A percentile compares a stretch with the other conserved stretches of the same genome.
Conservation (phyloP, 305 asterid species). For the Salvia sclarea region DNA sequence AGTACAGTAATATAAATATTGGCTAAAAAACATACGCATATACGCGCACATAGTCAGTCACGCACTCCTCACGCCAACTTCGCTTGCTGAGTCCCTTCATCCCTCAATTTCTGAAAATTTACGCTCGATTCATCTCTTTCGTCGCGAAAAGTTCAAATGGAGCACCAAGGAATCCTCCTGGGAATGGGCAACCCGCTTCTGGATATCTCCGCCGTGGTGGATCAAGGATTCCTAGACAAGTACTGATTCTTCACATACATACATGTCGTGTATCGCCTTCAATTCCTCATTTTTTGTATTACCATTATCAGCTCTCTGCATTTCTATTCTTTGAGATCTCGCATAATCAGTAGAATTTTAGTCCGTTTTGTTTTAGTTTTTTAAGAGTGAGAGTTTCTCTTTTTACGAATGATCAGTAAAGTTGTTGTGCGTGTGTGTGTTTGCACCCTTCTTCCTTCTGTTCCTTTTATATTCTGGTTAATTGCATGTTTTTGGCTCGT, state of each 20-base stretch:
- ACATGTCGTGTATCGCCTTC: constrained; percentile 1
- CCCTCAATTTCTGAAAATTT: constrained; percentile 17
- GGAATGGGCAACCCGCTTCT: constrained; percentile 80
- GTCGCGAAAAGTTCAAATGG: constrained; percentile 36
- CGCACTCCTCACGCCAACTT: constrained; percentile 3
- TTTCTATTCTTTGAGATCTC: too few species aligned
- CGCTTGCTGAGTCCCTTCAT: not conserved
- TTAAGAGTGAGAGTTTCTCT: not conserved
- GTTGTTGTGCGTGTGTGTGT: not conserved
- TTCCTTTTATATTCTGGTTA: not conserved
- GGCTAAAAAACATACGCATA: not conserved
- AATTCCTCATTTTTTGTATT: not conserved
- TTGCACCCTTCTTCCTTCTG: not conserved
- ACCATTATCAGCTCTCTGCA: not conserved
- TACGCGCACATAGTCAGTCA: not conserved
- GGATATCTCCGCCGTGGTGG: constrained; percentile 63
- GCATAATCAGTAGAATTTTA: not conserved
- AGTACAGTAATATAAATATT: not conserved
- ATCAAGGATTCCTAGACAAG: constrained; percentile 58
- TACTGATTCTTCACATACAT: constrained; percentile 13
- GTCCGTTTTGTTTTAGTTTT: not conserved
- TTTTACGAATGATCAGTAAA: not conserved
- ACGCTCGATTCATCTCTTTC: not conserved
- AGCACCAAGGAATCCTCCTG: constrained; percentile 50
- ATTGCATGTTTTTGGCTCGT: constrained; percentile 3